A percentile compares a stretch with the other conserved stretches of the same genome.
Evolutionary conservation across 2,329 filamentous ascomycete genomes (phyloP).

Genomic region (Cryphonectria radicalis): DNA sequence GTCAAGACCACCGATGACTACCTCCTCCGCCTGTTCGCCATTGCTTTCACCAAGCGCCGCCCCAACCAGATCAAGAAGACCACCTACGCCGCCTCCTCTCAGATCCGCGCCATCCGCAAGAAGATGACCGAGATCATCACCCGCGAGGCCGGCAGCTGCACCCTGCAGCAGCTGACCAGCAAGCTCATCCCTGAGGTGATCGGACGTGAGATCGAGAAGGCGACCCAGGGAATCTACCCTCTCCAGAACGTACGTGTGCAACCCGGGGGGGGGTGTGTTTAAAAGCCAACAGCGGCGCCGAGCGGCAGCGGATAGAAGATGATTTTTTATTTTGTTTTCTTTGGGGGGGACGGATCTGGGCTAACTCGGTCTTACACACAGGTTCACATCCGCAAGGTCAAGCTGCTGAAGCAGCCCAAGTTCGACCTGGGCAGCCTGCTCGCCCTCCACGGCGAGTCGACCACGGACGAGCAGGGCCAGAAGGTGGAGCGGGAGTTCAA

Average conservation of each 20-base stretch:
- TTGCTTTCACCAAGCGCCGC: conserved; percentile 98
- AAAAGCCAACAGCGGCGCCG: neutral
- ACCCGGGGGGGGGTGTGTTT: neutral
- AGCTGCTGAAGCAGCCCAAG: conserved; percentile 98
- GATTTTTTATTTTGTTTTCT: neutral
- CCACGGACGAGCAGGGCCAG: conserved; percentile 93
- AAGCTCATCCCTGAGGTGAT: conserved; percentile 99
- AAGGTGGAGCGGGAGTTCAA: conserved; percentile 99
- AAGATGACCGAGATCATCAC: conserved; percentile 99
- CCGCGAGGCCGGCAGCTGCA: conserved; percentile 93
- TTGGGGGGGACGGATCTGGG: neutral
- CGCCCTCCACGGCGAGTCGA: conserved; percentile 96
- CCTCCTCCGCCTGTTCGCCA: conserved; percentile 97
- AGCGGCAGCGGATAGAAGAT: neutral
- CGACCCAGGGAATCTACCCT: conserved; percentile 98
- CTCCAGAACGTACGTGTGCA: conserved; percentile 83
- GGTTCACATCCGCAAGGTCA: conserved; percentile 99
- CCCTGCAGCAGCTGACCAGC: conserved; percentile 91
- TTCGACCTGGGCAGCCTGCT: conserved; percentile 97
- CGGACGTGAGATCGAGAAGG: conserved; percentile 99
- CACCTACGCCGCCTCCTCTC: conserved; percentile 94
- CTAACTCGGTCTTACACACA: conserved; percentile 44
- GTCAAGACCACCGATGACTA: conserved; percentile 99
- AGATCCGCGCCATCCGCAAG: conserved; percentile 97
- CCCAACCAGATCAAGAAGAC: conserved; percentile 99